Evolutionary conservation across 768 basidiomycete species (phyloP).

Genomic region (Leccinum disarticulatum): DNA sequence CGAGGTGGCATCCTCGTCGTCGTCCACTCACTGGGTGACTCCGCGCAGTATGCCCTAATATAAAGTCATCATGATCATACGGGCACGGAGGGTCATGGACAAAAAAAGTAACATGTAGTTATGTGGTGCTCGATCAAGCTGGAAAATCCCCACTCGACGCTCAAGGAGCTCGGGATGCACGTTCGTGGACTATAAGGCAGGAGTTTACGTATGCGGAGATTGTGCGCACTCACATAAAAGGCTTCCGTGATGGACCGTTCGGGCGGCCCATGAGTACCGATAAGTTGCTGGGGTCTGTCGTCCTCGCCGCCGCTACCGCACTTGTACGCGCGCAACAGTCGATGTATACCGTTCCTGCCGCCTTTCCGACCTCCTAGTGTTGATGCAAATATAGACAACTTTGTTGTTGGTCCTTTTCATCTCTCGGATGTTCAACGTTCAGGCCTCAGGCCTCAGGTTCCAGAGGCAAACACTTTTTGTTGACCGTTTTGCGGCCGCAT

Average conservation of each 20-base stretch:
- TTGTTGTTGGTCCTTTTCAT: too few species aligned
- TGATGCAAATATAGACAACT: too few species aligned
- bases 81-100: not conserved
- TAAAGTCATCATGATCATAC: not conserved
- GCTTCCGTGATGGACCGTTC: not conserved
- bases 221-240: constrained; percentile 11
- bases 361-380: constrained; percentile 66
- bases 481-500: too few species aligned
- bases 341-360: constrained; percentile 54
- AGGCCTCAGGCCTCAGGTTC: too few species aligned
- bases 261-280: not conserved
- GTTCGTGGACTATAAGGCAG: constrained; percentile 15
- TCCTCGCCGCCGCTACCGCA: constrained; percentile 6
- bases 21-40: not conserved
- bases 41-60: not conserved
- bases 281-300: constrained; percentile 13
- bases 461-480: too few species aligned
- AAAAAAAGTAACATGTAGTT: too few species aligned
- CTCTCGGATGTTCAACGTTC: too few species aligned
- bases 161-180: constrained; percentile 19
- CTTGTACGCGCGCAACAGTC: constrained; percentile 17
- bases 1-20: not conserved
- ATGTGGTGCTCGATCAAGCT: not conserved
- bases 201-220: constrained; percentile 6
- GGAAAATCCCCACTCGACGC: not conserved